Evolutionary conservation across 2,329 filamentous ascomycete species (phyloP).

Genomic region (Didymella segeticola): DNA sequence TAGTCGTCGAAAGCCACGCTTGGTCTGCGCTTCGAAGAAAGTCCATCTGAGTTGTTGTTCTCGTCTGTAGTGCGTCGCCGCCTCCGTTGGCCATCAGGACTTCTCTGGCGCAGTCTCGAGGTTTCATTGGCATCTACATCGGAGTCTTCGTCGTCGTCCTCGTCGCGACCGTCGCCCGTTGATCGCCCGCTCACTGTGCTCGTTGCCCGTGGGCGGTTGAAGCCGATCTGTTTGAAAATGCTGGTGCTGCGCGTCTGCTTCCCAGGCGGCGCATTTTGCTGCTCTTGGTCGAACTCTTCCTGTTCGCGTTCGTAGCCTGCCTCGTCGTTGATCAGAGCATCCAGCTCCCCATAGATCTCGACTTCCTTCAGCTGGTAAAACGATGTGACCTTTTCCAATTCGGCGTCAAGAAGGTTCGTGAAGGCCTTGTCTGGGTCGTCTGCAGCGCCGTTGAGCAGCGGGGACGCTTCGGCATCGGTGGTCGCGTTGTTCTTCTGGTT

Average conservation of each 20-base stretch:
- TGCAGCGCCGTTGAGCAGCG: slow-evolving; percentile 71
- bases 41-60: slow-evolving; percentile 68
- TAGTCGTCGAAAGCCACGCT: slow-evolving; percentile 79
- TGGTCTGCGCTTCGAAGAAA: slow-evolving; percentile 63
- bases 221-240: slow-evolving; percentile 53
- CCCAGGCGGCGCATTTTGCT: slow-evolving; percentile 47
- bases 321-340: slow-evolving; percentile 77
- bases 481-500: slow-evolving; percentile 63
- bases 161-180: slow-evolving; percentile 53
- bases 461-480: slow-evolving; percentile 80
- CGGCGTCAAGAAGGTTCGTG: slow-evolving; percentile 78
- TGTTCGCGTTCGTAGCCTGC: slow-evolving; percentile 69
- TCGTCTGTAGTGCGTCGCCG: slow-evolving; percentile 41
- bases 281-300: slow-evolving; percentile 44
- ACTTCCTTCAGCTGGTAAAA: slow-evolving; percentile 91
- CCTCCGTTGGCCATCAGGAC: slow-evolving; percentile 40
- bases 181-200: slow-evolving; percentile 53
- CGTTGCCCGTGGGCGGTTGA: slow-evolving; percentile 52
- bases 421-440: slow-evolving; percentile 83
- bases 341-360: slow-evolving; percentile 83
- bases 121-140: slow-evolving; percentile 66
- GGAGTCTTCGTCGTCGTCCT: slow-evolving; percentile 60
- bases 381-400: slow-evolving; percentile 90
- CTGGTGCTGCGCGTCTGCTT: slow-evolving; percentile 55
- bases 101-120: slow-evolving; percentile 51